Conservation (phyloP, 129 eudicot species). For the Apium graveolens region DNA sequence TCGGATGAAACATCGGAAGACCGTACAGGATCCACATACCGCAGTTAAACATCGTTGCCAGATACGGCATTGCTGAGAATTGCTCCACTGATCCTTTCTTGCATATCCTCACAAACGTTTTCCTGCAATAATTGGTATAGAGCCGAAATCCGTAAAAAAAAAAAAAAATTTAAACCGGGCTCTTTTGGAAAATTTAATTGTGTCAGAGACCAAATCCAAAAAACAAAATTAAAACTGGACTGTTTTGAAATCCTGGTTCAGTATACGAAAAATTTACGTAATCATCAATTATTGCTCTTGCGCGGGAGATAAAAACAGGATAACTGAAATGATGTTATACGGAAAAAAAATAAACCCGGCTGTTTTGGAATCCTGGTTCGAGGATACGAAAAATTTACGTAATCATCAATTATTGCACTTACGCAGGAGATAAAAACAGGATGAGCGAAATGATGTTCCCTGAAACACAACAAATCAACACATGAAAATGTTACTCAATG, state of each 20-base stretch:
- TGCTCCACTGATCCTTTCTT: conserved; percentile 71
- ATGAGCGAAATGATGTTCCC: conserved; percentile 26
- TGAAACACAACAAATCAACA: conserved; percentile 14
- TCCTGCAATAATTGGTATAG: not conserved
- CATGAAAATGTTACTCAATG: not conserved
- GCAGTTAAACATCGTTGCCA: conserved; percentile 68
- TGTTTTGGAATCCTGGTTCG: no score
- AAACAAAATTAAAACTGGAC: no score
- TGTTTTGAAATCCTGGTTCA: no score
- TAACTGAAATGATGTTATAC: conserved; percentile 20
- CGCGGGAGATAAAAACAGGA: conserved; percentile 22
- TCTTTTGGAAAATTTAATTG: no score
- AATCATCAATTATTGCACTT: not conserved
- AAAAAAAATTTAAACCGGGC: no score
- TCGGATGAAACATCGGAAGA: conserved; percentile 70
- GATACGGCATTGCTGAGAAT: conserved; percentile 66
- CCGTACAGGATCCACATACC: conserved; percentile 81
- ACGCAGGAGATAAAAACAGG: conserved; percentile 23
- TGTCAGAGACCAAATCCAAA: no score
- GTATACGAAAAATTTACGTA: no score
- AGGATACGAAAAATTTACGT: no score
- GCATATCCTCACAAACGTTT: conserved; percentile 48
- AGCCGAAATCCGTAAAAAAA: no score
- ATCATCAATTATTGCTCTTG: conserved; percentile 2
- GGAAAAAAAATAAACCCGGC: no score